These are phyloP conservation scores for Leccinum imitatum DNA, from an alignment of 768 basidiomycete species.

Conservation along the genomic window DNA sequence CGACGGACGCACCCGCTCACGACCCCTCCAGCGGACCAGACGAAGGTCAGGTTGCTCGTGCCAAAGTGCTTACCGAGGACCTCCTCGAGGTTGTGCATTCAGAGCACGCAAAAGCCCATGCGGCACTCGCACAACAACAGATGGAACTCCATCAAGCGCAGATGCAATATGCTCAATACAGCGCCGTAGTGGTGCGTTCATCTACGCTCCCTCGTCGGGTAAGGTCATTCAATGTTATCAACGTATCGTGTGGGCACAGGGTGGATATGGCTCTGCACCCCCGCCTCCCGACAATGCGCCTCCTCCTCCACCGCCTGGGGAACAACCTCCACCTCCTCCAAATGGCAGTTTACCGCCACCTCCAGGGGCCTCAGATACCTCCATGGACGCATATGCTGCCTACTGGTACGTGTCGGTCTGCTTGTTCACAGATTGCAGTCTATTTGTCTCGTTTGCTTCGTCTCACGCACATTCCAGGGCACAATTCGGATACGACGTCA, in stretches of 20 bases:
- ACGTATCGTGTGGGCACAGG: constrained; percentile 25
- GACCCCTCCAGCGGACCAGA: constrained; percentile 63
- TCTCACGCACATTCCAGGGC: constrained; percentile 48
- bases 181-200: constrained; percentile 51
- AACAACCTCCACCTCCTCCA: constrained; percentile 55
- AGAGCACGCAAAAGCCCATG: constrained; percentile 82
- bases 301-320: constrained; percentile 50
- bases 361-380: constrained; percentile 41
- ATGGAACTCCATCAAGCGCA: constrained; percentile 87
- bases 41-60: constrained; percentile 80
- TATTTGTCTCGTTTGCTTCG: neutral
- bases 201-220: neutral
- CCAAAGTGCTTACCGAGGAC: constrained; percentile 86
- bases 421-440: neutral
- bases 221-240: neutral
- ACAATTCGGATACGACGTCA: constrained; percentile 84
- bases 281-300: constrained; percentile 35
- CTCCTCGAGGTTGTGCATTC: constrained; percentile 83
- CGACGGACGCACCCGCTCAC: constrained; percentile 6
- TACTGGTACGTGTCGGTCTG: constrained; percentile 51
- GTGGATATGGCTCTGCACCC: constrained; percentile 37
- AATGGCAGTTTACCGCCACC: constrained; percentile 42
- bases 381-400: constrained; percentile 54
- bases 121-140: constrained; percentile 67
- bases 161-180: constrained; percentile 75